Base-by-base conservation (phyloP, 2,329 filamentous ascomycete genomes). In the Coniochaeta hoffmannii region DNA sequence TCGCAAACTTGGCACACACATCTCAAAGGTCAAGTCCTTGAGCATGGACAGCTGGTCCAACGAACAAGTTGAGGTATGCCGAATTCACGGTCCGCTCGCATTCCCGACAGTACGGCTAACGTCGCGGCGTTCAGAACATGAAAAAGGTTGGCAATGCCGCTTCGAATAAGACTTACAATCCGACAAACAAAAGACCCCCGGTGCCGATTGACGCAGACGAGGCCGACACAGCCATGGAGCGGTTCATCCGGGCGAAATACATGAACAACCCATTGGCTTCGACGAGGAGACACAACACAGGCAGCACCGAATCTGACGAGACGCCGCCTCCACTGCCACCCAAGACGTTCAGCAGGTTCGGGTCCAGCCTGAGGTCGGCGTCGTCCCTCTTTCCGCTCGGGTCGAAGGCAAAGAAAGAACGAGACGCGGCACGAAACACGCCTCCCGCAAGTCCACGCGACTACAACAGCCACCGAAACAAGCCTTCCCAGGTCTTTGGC, bases 1-100 rank as follows among this genome's bases (percentile, higher is more conserved):
- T 76, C 89, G 94, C 67, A 97, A 97, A 74, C 79, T 99, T 66
- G 94, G 94, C 59, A 97, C 94, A 38, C 94, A 99, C 72, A 90
- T 99, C 60, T 97, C 92, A 62, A 99, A 99, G 72, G 91, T 99
- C 76, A 99, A 99, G 73, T 97, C 92, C 35, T 73, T 99, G 74
- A 97, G 89, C 71, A 97, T 99, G 92, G 94, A 99, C 73, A 94
- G 88, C 63, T 99, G 94, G 94, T 86, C 89, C 51, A 87, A 87
- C 66, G 94, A 97, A 58, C 94, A 99, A 74, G 92, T 99, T 60
- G 94, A 99, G 74, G 92, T 96, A 77, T 46, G 41, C 11, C 19
- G 11, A 9, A 24, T 12, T n/a, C 10, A 9, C 3, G 12, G 31
- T 22, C 31, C 28, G 53, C 26, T 57, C 46, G 12, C 34, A 15